Conservation (phyloP, 768 basidiomycete genomes). For the Amanita subjunquillea region DNA sequence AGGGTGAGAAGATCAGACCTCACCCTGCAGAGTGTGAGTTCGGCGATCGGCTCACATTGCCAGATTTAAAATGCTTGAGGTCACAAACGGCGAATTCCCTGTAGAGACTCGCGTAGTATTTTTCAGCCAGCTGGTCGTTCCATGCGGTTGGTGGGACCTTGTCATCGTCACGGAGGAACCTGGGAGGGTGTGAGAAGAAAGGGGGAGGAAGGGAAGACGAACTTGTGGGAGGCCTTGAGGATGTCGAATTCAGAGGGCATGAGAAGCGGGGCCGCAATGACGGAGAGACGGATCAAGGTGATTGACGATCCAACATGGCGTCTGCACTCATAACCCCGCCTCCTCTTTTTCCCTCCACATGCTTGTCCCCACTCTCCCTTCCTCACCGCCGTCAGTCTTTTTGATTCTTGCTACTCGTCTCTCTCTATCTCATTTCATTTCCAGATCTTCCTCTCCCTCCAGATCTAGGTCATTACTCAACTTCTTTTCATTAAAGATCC, state of each 20-base stretch:
- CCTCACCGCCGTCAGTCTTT: background rate
- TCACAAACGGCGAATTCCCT: conserved; percentile 91
- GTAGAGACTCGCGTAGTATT: conserved; percentile 83
- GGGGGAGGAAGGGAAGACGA: background rate
- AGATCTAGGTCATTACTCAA: conserved; percentile 23
- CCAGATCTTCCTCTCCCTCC: conserved; percentile 11
- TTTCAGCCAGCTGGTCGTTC: conserved; percentile 80
- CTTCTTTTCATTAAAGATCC: conserved; percentile 23
- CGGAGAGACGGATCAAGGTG: too few relatives aligned
- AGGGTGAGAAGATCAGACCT: background rate
- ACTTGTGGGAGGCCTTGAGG: conserved; percentile 59
- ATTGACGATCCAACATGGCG: background rate
- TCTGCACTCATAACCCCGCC: background rate
- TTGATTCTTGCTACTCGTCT: background rate
- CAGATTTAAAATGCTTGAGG: conserved; percentile 92
- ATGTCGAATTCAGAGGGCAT: conserved; percentile 62
- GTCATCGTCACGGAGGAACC: conserved; percentile 69
- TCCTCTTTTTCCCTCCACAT: background rate
- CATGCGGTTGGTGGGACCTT: conserved; percentile 36
- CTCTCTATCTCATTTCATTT: background rate
- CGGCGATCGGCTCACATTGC: conserved; percentile 46
- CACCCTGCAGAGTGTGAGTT: background rate
- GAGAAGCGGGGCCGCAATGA: conserved; percentile 22
- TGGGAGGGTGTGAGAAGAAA: conserved; percentile 16
- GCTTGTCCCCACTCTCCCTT: background rate